Conservation (phyloP, 768 basidiomycete genomes). For the Antrodiella citrinella region DNA sequence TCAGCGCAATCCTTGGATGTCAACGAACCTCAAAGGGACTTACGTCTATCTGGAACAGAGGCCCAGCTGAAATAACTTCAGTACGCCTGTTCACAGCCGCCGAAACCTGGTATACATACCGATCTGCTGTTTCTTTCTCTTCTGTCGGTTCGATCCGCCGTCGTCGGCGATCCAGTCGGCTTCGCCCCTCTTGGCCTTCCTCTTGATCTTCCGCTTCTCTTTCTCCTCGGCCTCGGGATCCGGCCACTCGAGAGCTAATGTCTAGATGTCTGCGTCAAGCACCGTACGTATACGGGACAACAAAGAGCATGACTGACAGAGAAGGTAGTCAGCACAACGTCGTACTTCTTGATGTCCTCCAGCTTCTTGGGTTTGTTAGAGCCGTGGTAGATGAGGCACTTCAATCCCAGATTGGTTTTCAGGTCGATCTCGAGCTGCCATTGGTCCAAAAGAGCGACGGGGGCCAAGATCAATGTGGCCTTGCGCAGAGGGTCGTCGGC, state of each 20-base stretch:
- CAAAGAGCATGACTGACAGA: constrained; percentile 22
- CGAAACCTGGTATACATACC: neutral
- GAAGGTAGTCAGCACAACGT: constrained; percentile 32
- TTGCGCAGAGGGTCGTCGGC: constrained; percentile 43
- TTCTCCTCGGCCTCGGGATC: constrained; percentile 34
- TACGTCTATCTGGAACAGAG: constrained; percentile 45
- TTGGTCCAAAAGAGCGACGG: constrained; percentile 58
- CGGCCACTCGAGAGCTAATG: constrained; percentile 51
- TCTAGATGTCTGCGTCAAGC: no score
- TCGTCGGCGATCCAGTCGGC: constrained; percentile 22
- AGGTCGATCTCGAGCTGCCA: constrained; percentile 56
- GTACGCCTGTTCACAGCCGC: neutral
- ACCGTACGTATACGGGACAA: neutral
- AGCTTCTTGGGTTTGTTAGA: constrained; percentile 36
- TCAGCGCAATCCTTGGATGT: neutral
- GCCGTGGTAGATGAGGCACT: constrained; percentile 58
- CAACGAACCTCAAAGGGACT: constrained; percentile 1
- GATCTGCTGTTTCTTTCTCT: constrained; percentile 25
- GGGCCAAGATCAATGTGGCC: constrained; percentile 62
- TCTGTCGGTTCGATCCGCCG: constrained; percentile 21
- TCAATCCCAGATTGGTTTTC: constrained; percentile 41
- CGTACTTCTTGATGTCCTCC: constrained; percentile 33
- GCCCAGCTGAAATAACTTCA: constrained; percentile 37
- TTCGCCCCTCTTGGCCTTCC: constrained; percentile 11
- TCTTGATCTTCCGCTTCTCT: constrained; percentile 27